These are phyloP conservation scores for Magnolia sinica DNA, from an alignment of 164 flowering plant genomes.

Conservation along the genomic window DNA sequence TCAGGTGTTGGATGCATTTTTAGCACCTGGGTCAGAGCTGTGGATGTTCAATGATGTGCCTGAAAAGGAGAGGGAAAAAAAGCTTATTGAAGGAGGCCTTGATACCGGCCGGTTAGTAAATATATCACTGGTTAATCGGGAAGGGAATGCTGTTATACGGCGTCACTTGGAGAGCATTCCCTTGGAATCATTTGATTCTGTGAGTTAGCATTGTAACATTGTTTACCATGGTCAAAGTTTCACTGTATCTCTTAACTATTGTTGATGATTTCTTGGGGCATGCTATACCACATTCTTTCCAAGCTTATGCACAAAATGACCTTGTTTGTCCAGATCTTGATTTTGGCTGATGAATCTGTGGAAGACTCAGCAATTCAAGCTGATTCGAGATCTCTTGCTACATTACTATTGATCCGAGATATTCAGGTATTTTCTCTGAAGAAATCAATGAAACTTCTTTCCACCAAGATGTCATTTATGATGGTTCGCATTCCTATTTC, in stretches of 20 bases:
- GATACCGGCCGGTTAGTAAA: slow-evolving; percentile 51
- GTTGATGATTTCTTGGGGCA: background rate
- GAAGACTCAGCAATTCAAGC: slow-evolving; percentile 92
- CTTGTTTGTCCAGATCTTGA: slow-evolving; percentile 53
- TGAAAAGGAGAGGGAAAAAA: slow-evolving; percentile 67
- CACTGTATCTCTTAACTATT: background rate
- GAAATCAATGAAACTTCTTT: background rate
- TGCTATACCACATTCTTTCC: background rate
- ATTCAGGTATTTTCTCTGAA: slow-evolving; percentile 54
- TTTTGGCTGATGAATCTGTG: slow-evolving; percentile 85
- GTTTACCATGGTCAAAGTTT: background rate
- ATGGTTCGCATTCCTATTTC: background rate
- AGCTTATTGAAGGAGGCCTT: slow-evolving; percentile 77
- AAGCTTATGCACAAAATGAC: slow-evolving; percentile 1
- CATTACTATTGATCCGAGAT: slow-evolving; percentile 75
- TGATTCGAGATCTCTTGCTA: slow-evolving; percentile 90
- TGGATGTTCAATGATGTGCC: slow-evolving; percentile 90
- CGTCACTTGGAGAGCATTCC: slow-evolving; percentile 87
- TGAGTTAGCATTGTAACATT: slow-evolving; percentile 26
- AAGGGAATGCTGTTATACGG: slow-evolving; percentile 84
- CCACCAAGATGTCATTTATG: background rate
- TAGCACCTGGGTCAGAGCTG: slow-evolving; percentile 72
- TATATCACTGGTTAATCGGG: slow-evolving; percentile 61
- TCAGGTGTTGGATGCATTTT: slow-evolving; percentile 78
- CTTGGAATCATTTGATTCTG: slow-evolving; percentile 76